Evolutionary conservation across 179 eudicot genomes (phyloP), one percentile per base, ranked within the genome.

Genomic region (Beta macrorhiza): DNA sequence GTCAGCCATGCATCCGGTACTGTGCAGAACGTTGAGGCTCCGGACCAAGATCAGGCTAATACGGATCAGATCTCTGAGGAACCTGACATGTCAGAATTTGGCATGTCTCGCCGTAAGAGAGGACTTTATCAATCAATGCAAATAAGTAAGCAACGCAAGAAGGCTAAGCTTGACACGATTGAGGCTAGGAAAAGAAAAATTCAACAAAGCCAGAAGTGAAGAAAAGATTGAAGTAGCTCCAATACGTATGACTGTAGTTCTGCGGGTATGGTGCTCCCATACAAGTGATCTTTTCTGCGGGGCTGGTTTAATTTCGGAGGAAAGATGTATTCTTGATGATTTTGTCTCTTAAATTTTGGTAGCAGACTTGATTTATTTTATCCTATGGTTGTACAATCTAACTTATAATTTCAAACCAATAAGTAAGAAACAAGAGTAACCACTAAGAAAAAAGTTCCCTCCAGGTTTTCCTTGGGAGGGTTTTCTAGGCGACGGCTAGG

Each of bases 31-130:
- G 65, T 49, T 15, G 89, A 84, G 45, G 80, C 76, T 58, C 62
- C 37, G n/a, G 86, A 74, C 32, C 89, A 85, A 44, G 47, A 70
- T 82, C 70, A 72, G 7, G 78, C 83, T 32, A 86, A 85, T 69
- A 25, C 37, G 29, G 77, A 85, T 68, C 89, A 90, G 81, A 74
- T 72, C 25, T 90, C 84, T 15, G 83, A 87, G 74, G 82, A 25
- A 44, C 83, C 53, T 59, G 89, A 79, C 53, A 79, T 90, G 90
- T 79, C 84, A 63, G 89, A 69, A 80, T 25, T 82, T 81, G 67
- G 64, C 13, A 88, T 93, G 97, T 79, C 93, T 3, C 92, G 93
- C 16, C 88, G 77, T 25, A 83, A 85, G 83, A 87, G 89, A 71
- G 85, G 82, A 37, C 90, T 95, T 7, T 72, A 72, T 19, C 82